Percentiles rank a stretch among this genome's conserved stretches.
phyloP scores from a whole-genome alignment of 345 rosid genomes.

The Linum usitatissimum region DNA sequence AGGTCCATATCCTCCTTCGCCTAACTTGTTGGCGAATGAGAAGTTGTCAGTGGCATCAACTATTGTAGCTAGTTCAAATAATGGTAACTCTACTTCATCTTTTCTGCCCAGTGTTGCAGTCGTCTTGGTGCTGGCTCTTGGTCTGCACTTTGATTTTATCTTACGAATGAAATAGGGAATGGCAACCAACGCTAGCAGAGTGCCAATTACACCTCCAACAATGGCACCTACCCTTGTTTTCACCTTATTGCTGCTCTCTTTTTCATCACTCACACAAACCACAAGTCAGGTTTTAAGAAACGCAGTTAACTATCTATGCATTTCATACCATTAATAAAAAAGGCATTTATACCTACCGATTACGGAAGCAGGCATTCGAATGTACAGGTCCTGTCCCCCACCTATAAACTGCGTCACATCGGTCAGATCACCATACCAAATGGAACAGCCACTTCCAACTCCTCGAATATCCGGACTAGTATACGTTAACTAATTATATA shows the following conservation, averaged over 20 bases:
- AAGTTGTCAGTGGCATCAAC: not conserved
- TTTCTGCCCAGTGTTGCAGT: not conserved
- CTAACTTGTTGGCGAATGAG: not conserved
- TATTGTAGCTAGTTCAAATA: not conserved
- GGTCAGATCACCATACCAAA: slow-evolving; percentile 11
- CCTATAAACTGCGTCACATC: slow-evolving; percentile 4
- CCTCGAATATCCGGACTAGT: slow-evolving; percentile 2
- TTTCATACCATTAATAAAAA: no score
- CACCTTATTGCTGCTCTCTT: not conserved
- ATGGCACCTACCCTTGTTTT: not conserved
- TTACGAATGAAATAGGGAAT: not conserved
- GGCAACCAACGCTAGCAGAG: not conserved
- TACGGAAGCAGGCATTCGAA: slow-evolving; percentile 11
- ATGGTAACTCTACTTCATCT: not conserved
- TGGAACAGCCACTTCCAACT: slow-evolving; percentile 13
- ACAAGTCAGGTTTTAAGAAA: not conserved
- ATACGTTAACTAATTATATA: no score
- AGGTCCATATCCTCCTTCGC: slow-evolving; percentile 3
- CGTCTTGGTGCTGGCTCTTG: not conserved
- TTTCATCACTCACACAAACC: not conserved
- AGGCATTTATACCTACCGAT: slow-evolving; percentile 5
- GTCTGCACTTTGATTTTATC: not conserved
- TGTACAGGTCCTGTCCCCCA: slow-evolving; percentile 8
- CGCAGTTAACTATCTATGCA: not conserved
- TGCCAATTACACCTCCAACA: not conserved